phyloP scores from a whole-genome alignment of 768 basidiomycete genomes.

The Russula compacta region DNA sequence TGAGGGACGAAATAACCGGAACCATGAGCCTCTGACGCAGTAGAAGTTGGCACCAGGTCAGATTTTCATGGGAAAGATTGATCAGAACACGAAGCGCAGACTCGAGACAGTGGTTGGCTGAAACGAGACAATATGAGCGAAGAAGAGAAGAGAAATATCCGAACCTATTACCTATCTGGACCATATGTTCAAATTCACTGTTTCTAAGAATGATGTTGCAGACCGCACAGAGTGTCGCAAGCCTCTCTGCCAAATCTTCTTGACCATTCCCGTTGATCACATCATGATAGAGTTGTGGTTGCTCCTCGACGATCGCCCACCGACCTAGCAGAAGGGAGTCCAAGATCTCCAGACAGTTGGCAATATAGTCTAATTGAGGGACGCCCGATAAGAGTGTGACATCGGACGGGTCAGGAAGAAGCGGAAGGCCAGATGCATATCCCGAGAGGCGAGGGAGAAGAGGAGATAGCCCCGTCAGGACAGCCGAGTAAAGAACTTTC shows the following conservation, averaged over 20 bases:
- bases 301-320: constrained; percentile 33
- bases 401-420: constrained; percentile 27
- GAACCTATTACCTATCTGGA: not conserved
- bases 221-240: constrained; percentile 44
- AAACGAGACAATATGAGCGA: constrained; percentile 3
- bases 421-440: constrained; percentile 33
- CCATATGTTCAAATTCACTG: constrained; percentile 17
- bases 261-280: constrained; percentile 32
- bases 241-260: constrained; percentile 37
- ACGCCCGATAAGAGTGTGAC: constrained; percentile 18
- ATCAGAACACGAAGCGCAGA: constrained; percentile 58
- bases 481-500: constrained; percentile 25
- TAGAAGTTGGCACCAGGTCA: constrained; percentile 46
- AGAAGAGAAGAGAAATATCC: not conserved
- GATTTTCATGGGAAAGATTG: constrained; percentile 56
- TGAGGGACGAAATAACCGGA: constrained; percentile 39
- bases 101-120: constrained; percentile 44
- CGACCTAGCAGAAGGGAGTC: constrained; percentile 55
- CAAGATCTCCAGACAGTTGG: constrained; percentile 49
- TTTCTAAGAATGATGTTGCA: constrained; percentile 33
- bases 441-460: constrained; percentile 33
- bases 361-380: constrained; percentile 38
- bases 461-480: constrained; percentile 32
- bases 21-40: constrained; percentile 39
- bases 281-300: constrained; percentile 16